Base-by-base conservation (phyloP, 306 rosid species). In the Argentina anserina region DNA sequence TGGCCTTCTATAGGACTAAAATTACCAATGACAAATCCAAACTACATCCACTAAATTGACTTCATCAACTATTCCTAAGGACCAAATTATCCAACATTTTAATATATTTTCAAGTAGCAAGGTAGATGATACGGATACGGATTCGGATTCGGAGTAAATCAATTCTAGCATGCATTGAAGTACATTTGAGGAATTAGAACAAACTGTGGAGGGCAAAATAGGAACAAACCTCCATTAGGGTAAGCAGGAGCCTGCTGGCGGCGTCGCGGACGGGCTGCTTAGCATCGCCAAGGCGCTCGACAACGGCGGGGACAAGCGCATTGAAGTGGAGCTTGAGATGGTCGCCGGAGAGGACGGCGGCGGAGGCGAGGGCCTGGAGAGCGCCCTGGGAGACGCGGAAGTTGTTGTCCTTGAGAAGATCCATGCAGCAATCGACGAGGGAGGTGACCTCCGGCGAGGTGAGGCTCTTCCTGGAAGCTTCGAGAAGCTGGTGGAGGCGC, bases 181-280 rank as follows among this genome's bases (percentile, higher is more conserved):
- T 40, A 36, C 53, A 74, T 12, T 26, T 29, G 21, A 40, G 58
- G 61, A 6, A 73, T 58, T 18, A 23, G 73, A 13, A 65, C 39
- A 55, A 72, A 66, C 4, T 58, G 67, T 50, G 25, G 14, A 3
- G 47, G 20, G 23, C 69, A 40, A 41, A 26, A 17, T 11, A n/a
- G 34, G 49, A 50, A 69, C 15, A 23, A 53, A 91, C 99, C 97
- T 95, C 97, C 99, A 95, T 95, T 71, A 95, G 96, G 45, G 99
- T 95, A 73, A 95, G 97, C 79, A 95, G 56, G 67, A 95, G 92
- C 15, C 99, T 83, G 40, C 99, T 72, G 0, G 99, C 96, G 21
- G 99, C 97, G 53, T 95, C 99, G 28, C 99, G 93, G 3, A 95
- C 99, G 0, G 99, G 97, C 82, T 95, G 99, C 23, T 95, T 95